Evolutionary conservation across 2,329 filamentous ascomycete species (phyloP).

Genomic region (Dendrostoma leiphaemia): DNA sequence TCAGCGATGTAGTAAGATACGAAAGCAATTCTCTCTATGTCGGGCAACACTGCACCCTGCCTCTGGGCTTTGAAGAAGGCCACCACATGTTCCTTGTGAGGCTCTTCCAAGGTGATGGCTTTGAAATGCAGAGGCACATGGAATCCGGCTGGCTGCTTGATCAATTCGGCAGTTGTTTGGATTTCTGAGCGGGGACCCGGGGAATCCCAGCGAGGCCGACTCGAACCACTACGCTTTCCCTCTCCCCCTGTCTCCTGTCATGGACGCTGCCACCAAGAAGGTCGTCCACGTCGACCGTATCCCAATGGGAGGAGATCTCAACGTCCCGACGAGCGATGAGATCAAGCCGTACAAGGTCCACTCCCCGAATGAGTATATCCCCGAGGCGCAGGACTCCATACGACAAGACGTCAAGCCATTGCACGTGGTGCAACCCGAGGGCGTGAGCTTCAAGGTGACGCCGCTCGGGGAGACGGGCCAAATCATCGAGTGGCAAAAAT

Average conservation of each 20-base stretch:
- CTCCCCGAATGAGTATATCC: constrained; percentile 63
- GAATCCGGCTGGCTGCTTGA: no score
- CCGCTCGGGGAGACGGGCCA: constrained; percentile 27
- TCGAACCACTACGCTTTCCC: constrained; percentile 69
- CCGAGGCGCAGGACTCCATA: constrained; percentile 54
- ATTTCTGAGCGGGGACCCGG: no score
- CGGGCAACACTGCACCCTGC: no score
- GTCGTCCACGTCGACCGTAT: constrained; percentile 68
- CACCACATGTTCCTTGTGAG: no score
- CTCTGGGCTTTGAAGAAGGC: no score
- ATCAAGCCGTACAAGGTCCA: constrained; percentile 45
- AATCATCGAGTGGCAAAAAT: constrained; percentile 35
- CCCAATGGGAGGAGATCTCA: constrained; percentile 64
- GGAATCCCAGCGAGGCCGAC: constrained; percentile 56
- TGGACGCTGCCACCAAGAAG: constrained; percentile 60
- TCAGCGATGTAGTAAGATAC: no score
- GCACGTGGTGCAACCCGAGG: constrained; percentile 61
- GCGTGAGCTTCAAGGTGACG: constrained; percentile 51
- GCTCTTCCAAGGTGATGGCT: no score
- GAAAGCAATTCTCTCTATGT: no score
- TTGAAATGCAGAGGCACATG: no score
- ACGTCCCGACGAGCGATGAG: constrained; percentile 54
- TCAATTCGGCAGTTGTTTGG: no score
- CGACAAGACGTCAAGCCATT: constrained; percentile 62
- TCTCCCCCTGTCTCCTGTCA: constrained; percentile 64